Conservation (phyloP, 352 stramenopile genomes). For the Elongisporangium anandrum region DNA sequence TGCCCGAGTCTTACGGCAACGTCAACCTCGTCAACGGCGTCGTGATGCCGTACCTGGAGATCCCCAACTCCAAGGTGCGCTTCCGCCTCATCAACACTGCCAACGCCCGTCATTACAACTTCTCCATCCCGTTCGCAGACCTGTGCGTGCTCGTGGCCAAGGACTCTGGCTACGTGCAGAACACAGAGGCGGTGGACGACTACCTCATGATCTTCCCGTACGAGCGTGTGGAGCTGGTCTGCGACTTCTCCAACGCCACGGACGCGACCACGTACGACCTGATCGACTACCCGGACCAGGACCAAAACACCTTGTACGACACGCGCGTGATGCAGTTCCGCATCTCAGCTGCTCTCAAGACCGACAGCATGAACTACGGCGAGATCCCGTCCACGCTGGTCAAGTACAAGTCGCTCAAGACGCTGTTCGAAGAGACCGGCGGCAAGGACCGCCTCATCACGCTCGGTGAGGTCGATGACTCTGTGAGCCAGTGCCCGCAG, state of each 20-base stretch:
- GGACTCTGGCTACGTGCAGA: constrained; percentile 63
- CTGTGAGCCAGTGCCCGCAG: constrained; percentile 26
- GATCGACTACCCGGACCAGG: constrained; percentile 32
- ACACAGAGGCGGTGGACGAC: constrained; percentile 14
- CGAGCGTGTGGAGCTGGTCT: constrained; percentile 54
- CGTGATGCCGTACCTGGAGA: constrained; percentile 46
- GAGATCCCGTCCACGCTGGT: constrained; percentile 29
- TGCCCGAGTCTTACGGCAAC: constrained; percentile 47
- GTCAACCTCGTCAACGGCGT: constrained; percentile 57
- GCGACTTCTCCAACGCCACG: constrained; percentile 36
- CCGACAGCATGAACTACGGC: constrained; percentile 19
- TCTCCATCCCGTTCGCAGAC: constrained; percentile 57
- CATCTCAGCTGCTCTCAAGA: constrained; percentile 30
- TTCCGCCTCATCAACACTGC: constrained; percentile 32
- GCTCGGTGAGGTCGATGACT: constrained; percentile 51
- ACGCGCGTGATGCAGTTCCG: constrained; percentile 39
- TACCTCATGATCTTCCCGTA: constrained; percentile 35
- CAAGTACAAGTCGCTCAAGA: constrained; percentile 50
- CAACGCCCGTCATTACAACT: constrained; percentile 55
- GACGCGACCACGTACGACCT: constrained; percentile 50
- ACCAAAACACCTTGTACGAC: constrained; percentile 42
- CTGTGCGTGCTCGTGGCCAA: constrained; percentile 56
- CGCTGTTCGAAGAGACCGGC: constrained; percentile 37
- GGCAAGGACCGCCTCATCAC: constrained; percentile 54
- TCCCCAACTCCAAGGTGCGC: constrained; percentile 35